Conservation (phyloP, 148 eudicot species). For the Agrostemma githago region DNA sequence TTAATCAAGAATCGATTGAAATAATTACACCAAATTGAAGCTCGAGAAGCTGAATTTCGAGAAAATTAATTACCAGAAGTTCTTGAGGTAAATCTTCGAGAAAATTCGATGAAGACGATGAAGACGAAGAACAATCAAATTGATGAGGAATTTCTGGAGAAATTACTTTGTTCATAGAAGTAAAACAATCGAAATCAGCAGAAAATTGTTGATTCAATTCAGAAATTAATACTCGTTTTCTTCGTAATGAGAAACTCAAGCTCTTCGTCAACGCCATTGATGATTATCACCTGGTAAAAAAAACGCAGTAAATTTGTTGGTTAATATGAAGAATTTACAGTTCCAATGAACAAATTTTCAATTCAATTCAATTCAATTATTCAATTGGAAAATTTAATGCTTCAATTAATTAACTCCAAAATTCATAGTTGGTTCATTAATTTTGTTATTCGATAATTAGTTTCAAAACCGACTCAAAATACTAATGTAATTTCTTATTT, state of each 20-base stretch:
- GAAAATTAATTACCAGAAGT: slow-evolving; percentile 42
- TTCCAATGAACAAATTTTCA: background rate
- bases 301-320: background rate
- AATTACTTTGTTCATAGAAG: slow-evolving; percentile 35
- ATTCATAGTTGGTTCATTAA: background rate
- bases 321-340: background rate
- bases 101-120: slow-evolving; percentile 10
- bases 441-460: no score
- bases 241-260: slow-evolving; percentile 48
- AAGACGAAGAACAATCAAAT: no score
- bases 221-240: slow-evolving; percentile 50
- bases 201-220: slow-evolving; percentile 26
- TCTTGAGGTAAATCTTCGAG: slow-evolving; percentile 74
- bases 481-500: no score
- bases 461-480: no score
- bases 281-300: background rate
- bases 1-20: background rate
- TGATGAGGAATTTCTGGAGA: background rate
- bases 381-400: no score
- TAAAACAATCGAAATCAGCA: slow-evolving; percentile 26
- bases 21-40: background rate
- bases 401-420: background rate
- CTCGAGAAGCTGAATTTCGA: background rate
- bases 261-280: slow-evolving; percentile 44
- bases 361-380: no score